Evolutionary conservation across 2,329 filamentous ascomycete genomes (phyloP).

Genomic region (Calonectria fujianensis): DNA sequence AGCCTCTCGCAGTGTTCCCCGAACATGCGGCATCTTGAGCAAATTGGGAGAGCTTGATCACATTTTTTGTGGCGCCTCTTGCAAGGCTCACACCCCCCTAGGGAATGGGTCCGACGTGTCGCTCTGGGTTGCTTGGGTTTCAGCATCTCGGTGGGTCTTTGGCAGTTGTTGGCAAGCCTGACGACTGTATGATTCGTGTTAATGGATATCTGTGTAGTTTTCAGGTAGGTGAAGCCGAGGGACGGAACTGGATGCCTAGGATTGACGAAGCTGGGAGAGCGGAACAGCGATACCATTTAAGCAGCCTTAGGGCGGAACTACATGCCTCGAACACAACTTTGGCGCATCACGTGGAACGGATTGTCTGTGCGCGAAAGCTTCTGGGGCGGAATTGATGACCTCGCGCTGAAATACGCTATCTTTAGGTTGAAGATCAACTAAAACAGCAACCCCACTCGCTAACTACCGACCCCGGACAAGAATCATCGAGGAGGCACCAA

Average conservation of each 20-base stretch:
- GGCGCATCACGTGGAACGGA: neutral
- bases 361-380: neutral
- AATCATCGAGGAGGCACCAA: neutral
- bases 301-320: neutral
- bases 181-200: neutral
- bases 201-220: neutral
- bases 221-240: neutral
- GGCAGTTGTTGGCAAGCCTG: neutral
- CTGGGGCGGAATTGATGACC: neutral
- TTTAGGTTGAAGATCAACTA: neutral
- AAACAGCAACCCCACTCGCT: neutral
- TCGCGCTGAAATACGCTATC: neutral
- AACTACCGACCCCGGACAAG: neutral
- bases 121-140: neutral
- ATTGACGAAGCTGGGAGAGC: neutral
- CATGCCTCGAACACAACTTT: neutral
- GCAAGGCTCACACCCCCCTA: neutral
- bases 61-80: slow-evolving; percentile 14
- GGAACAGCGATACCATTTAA: neutral
- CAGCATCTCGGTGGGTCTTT: slow-evolving; percentile 1
- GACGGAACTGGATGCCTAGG: neutral
- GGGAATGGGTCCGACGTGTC: neutral
- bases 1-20: neutral
- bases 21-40: neutral
- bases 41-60: neutral